These are phyloP conservation scores for Stemphylium vesicarium DNA, from an alignment of 2,329 filamentous ascomycete species.

Conservation along the genomic window DNA sequence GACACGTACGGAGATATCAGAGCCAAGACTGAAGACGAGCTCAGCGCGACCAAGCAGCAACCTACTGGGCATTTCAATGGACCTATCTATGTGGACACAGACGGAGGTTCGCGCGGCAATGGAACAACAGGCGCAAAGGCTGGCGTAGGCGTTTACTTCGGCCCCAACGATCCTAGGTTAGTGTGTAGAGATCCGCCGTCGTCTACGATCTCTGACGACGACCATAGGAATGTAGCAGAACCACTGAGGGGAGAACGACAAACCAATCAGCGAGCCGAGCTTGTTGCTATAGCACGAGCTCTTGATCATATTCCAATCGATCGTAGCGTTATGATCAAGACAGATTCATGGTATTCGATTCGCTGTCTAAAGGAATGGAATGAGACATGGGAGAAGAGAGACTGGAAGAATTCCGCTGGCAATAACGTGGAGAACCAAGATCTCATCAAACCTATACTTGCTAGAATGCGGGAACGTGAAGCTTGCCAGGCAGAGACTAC, in stretches of 20 bases:
- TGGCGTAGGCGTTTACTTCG: constrained; percentile 70
- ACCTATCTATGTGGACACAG: constrained; percentile 67
- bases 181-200: constrained; percentile 14
- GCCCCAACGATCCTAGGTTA: constrained; percentile 63
- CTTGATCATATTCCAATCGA: constrained; percentile 74
- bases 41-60: constrained; percentile 55
- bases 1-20: constrained; percentile 60
- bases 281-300: constrained; percentile 85
- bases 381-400: constrained; percentile 73
- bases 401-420: constrained; percentile 76
- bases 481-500: constrained; percentile 61
- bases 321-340: constrained; percentile 76
- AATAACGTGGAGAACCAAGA: constrained; percentile 86
- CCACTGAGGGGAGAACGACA: constrained; percentile 75
- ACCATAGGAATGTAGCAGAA: constrained; percentile 72
- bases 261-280: constrained; percentile 95
- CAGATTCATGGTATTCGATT: constrained; percentile 91
- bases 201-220: constrained; percentile 5
- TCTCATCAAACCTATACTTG: constrained; percentile 74
- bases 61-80: constrained; percentile 53
- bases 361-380: constrained; percentile 89
- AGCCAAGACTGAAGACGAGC: constrained; percentile 60
- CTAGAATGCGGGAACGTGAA: constrained; percentile 73
- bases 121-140: constrained; percentile 62
- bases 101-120: constrained; percentile 67